Base-by-base conservation (phyloP, 2,329 filamentous ascomycete genomes). In the Aspergillus aculeatinus region DNA sequence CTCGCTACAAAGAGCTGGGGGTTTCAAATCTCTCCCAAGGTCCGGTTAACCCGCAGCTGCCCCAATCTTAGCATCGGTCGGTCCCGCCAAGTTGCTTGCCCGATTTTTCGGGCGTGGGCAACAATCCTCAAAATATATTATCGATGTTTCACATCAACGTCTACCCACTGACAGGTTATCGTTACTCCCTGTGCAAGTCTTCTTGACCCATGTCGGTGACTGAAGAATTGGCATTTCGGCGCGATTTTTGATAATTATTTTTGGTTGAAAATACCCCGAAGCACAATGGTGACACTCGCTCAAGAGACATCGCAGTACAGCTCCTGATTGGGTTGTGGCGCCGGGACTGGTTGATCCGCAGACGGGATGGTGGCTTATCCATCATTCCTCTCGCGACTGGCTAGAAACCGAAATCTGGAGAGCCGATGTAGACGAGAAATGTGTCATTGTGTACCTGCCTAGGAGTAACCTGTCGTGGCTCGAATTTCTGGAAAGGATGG, bases 401-500 rank as follows among this genome's bases (percentile, higher is more conserved):
- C 39, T 44, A 35, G 33, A 35, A 35, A 35, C 27, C 27, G 27
- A 16, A 35, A 16, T 12, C 33, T 12, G 33, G 33, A 35, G 33
- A 35, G 33, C 14, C 33, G 33, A 35, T 35, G 14, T 35, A 16
- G 11, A 12, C 16, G 39, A 44, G 6, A 16, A 44, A 19, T 44
- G 39, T 44, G 39, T 44, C 39, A 44, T 44, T 19, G 39, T 44
- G 39, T 44, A 44, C 39, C 39, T 53, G 33, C 51, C 33, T 53
- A 53, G 55, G 27, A 50, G 44, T 47, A 39, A 39, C 16, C 16
- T 42, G 39, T 55, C 49, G 33, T 25, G n/a, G 49, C 55, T 61
- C 56, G 53, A 55, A 25, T 55, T 63, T 59, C 59, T 59, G 60
- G 61, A 57, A 57, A 27, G 23, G 19, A 57, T 23, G 31, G 14